These are phyloP conservation scores for Thymus mandschuricus DNA, from an alignment of 257 asterid species.

Conservation along the genomic window DNA sequence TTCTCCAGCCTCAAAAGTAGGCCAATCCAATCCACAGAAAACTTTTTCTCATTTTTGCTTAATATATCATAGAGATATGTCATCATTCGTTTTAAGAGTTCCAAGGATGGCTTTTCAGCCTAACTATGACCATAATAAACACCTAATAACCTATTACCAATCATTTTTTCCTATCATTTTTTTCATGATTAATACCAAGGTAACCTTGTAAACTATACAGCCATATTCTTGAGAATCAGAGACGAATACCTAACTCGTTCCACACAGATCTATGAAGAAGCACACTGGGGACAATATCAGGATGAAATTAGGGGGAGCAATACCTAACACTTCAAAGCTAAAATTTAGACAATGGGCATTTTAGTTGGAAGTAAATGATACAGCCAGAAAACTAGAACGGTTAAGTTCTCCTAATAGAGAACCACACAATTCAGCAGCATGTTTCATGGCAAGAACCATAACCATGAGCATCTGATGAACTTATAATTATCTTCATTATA, in stretches of 20 bases:
- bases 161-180: too few species aligned
- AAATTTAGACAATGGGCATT: neutral
- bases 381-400: neutral
- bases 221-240: neutral
- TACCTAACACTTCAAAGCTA: neutral
- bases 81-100: neutral
- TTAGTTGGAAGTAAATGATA: too few species aligned
- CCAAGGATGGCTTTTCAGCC: neutral
- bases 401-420: neutral
- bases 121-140: slow-evolving; percentile 1
- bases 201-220: neutral
- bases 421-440: neutral
- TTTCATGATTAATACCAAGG: neutral
- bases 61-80: neutral
- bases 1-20: neutral
- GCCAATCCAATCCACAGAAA: neutral
- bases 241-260: neutral
- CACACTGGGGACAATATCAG: neutral
- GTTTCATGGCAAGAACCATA: neutral
- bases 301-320: neutral
- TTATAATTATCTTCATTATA: neutral
- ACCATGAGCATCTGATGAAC: neutral
- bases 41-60: neutral
- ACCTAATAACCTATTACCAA: neutral
- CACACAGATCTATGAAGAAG: neutral